Evolutionary conservation across 352 stramenopile species (phyloP), one percentile per base, ranked within the genome.

Genomic region (Aphanomyces invadans): DNA sequence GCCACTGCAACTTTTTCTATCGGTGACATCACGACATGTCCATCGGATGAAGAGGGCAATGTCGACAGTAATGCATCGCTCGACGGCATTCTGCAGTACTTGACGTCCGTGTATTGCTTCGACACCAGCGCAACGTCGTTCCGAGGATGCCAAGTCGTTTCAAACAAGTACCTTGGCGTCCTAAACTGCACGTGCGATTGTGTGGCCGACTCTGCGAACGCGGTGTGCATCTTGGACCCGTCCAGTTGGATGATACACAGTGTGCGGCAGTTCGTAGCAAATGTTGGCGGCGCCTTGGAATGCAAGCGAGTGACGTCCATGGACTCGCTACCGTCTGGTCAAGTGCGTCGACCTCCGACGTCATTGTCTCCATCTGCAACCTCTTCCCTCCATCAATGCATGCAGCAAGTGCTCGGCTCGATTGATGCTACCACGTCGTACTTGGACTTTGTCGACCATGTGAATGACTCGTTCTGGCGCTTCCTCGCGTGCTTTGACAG

Each of bases 221-320:
- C n/a, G n/a, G 19, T 10, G 2, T 57, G 2, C 49, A 57, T 57
- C 7, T 26, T 57, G 49, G 49, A 57, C 29, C 55, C 31, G 32
- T 11, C 55, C 32, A 32, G 21, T 52, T 64, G 55, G 55, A n/a
- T 26, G 11, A n/a, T 52, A 19, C 55, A 64, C 55, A 21, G 23
- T 23, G 31, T 64, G 33, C 36, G 38, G 36, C 32, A 64, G 21
- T 28, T 17, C 9, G 2, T 51, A 19, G n/a, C 36, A 5, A 3
- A 9, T 17, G 36, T 64, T 5, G 38, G 32, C 12, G 33, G 29
- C 3, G 19, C 25, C 31, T 2, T 15, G 2, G 53, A 46, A 38
- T 23, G 21, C 3, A 19, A 28, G 5, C 21, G 17, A 28, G 11
- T 29, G n/a, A 0, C 4, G 11, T 1, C 36, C 9, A 51, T 51